Evolutionary conservation across 176 grass and related monocot genomes (phyloP).

Genomic region (Aechmea fasciata): DNA sequence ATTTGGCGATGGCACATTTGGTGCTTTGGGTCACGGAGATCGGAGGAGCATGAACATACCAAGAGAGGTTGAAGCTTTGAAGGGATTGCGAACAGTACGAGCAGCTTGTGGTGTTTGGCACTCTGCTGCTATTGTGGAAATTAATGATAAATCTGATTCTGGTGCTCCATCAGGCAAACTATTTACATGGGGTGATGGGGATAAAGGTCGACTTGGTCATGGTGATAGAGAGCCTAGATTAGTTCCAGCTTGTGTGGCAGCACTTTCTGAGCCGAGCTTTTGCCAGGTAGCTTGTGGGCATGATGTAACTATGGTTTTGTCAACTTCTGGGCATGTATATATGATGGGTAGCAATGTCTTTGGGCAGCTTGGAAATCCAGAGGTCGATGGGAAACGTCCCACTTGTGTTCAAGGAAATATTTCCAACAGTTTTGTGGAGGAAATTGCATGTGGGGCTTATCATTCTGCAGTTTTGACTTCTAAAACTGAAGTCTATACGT

Average conservation of each 20-base stretch:
- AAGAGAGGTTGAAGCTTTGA: slow-evolving; percentile 52
- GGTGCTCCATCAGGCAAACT: slow-evolving; percentile 35
- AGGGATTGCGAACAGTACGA: slow-evolving; percentile 38
- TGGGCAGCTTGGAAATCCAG: slow-evolving; percentile 58
- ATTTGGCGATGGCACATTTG: slow-evolving; percentile 67
- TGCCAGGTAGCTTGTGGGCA: slow-evolving; percentile 59
- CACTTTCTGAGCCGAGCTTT: slow-evolving; percentile 38
- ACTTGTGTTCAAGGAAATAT: slow-evolving; percentile 51
- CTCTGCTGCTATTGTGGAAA: slow-evolving; percentile 54
- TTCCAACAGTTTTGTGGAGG: slow-evolving; percentile 40
- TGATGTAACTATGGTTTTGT: slow-evolving; percentile 45
- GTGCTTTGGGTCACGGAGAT: slow-evolving; percentile 68
- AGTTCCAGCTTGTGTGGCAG: slow-evolving; percentile 38
- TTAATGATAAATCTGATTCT: slow-evolving; percentile 38
- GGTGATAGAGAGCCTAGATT: slow-evolving; percentile 42
- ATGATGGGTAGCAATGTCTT: slow-evolving; percentile 55
- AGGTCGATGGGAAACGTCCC: slow-evolving; percentile 38
- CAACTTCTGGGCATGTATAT: slow-evolving; percentile 47
- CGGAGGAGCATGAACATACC: slow-evolving; percentile 33
- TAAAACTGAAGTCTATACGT: slow-evolving; percentile 64
- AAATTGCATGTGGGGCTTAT: slow-evolving; percentile 67
- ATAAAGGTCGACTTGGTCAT: slow-evolving; percentile 68
- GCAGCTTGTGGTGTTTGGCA: slow-evolving; percentile 72
- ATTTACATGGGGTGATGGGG: slow-evolving; percentile 76
- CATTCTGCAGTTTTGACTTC: slow-evolving; percentile 64